Percentiles rank a stretch among this genome's conserved stretches.
Evolutionary conservation across 2,329 filamentous ascomycete species (phyloP).

Genomic region (Amauroascus niger): DNA sequence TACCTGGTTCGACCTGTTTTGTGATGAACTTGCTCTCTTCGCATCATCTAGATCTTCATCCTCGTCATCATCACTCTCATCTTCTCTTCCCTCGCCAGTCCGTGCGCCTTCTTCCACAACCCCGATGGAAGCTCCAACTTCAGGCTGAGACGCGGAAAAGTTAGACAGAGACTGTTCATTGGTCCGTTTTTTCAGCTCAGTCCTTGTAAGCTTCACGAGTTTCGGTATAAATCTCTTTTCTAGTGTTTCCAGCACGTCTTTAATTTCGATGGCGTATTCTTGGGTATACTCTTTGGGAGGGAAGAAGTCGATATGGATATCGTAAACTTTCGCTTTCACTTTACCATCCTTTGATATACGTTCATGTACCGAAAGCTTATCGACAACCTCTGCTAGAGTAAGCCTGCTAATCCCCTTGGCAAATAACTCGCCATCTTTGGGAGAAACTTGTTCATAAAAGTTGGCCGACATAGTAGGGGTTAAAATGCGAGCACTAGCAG

Average conservation of each 20-base stretch:
- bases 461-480: slow-evolving; percentile 69
- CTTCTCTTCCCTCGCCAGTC: slow-evolving; percentile 40
- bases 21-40: slow-evolving; percentile 49
- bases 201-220: slow-evolving; percentile 60
- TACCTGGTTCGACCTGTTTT: slow-evolving; percentile 69
- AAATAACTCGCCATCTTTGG: slow-evolving; percentile 63
- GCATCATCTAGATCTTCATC: slow-evolving; percentile 68
- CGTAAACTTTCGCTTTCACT: slow-evolving; percentile 70
- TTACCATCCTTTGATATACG: slow-evolving; percentile 59
- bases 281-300: slow-evolving; percentile 70
- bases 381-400: slow-evolving; percentile 71
- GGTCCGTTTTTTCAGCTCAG: slow-evolving; percentile 70
- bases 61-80: slow-evolving; percentile 58
- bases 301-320: slow-evolving; percentile 74
- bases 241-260: slow-evolving; percentile 70
- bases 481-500: slow-evolving; percentile 76
- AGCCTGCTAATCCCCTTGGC: slow-evolving; percentile 86
- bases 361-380: slow-evolving; percentile 72
- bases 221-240: slow-evolving; percentile 67
- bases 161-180: slow-evolving; percentile 47
- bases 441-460: slow-evolving; percentile 60
- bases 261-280: slow-evolving; percentile 71
- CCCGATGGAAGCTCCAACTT: slow-evolving; percentile 58
- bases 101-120: slow-evolving; percentile 44
- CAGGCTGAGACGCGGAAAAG: slow-evolving; percentile 61